These are phyloP conservation scores for Fusarium longipes DNA, from an alignment of 2,329 filamentous ascomycete genomes.

Conservation along the genomic window DNA sequence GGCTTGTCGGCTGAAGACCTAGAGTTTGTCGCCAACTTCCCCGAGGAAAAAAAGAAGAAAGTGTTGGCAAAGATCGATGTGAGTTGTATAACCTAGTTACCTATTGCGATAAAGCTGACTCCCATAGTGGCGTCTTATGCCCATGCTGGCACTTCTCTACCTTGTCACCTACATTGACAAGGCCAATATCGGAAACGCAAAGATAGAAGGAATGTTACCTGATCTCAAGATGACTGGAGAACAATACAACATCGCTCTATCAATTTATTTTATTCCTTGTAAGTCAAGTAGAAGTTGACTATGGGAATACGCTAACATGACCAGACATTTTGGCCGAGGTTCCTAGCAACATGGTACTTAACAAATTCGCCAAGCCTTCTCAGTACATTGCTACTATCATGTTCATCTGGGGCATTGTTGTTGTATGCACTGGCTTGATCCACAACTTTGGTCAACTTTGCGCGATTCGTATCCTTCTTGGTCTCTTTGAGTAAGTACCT, in stretches of 20 bases:
- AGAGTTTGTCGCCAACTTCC: constrained; percentile 37
- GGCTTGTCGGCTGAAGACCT: constrained; percentile 30
- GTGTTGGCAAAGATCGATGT: constrained; percentile 38
- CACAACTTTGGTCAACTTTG: constrained; percentile 29
- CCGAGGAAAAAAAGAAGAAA: constrained; percentile 39
- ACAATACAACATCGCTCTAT: constrained; percentile 32
- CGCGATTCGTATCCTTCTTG: constrained; percentile 25
- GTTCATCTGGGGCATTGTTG: constrained; percentile 33
- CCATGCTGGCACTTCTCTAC: constrained; percentile 29
- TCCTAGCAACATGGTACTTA: constrained; percentile 36
- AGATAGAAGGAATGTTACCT: constrained; percentile 30
- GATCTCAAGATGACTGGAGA: constrained; percentile 31
- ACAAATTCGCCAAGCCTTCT: constrained; percentile 32
- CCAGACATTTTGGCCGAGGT: constrained; percentile 28
- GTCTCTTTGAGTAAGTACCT: constrained; percentile 21
- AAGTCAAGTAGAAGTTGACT: too few relatives aligned
- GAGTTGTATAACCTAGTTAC: rapidly evolving
- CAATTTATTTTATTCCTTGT: constrained; percentile 36
- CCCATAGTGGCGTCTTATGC: constrained; percentile 31
- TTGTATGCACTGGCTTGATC: constrained; percentile 21
- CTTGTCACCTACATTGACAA: constrained; percentile 35
- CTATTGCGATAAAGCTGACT: rapidly evolving
- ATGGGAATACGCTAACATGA: not conserved
- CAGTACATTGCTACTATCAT: constrained; percentile 33
- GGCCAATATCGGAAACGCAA: constrained; percentile 35